Evolutionary conservation across 495 filamentous ascomycete genomes (phyloP), one percentile per base, ranked within the genome.

Genomic region (Penicillium lagena): DNA sequence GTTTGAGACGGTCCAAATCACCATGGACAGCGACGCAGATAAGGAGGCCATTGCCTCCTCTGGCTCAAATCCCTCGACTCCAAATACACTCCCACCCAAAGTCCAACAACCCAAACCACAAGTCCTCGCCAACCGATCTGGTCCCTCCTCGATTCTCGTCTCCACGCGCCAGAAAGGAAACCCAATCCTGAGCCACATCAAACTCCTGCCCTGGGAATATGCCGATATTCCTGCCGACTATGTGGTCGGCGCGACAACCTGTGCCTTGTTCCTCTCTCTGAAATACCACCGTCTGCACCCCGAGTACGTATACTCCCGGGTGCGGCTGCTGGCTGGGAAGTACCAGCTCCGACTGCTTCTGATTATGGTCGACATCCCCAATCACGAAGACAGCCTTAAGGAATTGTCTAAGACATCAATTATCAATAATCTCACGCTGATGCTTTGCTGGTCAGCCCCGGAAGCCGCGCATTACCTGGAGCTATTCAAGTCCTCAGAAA

Each of bases 241-340:
- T 58, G 85, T 87, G 8, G 72, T 99, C 3, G 93, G 93, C 6
- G 55, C 71, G 15, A 96, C 90, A 1, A 91, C 91, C 12, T 96
- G 91, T 50, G 90, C 86, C 1, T 72, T 99, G 7, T 99, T 97
- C 56, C 75, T 98, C 39, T 90, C 85, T 22, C 76, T 99, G 29
- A 99, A 99, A 64, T 99, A 99, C 64, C 93, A 98, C 63, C 89
- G 93, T 9, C 69, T 96, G 37, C 94, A 99, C 63, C 93, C 93
- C 1, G 93, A 97, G 65, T 99, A 99, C 69, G 87, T 99, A 58
- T 96, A 96, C 73, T 87, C 83, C 15, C 87, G 93, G 45, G 88
- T 99, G 48, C 79, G 82, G 37, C 77, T 77, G 30, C 70, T 99
- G 8, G 82, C 81, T 15, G 82, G 82, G 12, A 87, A 86, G 59